These are phyloP conservation scores for Stagonosporopsis cucurbitacearum DNA, from an alignment of 2,329 filamentous ascomycete species.

Conservation along the genomic window DNA sequence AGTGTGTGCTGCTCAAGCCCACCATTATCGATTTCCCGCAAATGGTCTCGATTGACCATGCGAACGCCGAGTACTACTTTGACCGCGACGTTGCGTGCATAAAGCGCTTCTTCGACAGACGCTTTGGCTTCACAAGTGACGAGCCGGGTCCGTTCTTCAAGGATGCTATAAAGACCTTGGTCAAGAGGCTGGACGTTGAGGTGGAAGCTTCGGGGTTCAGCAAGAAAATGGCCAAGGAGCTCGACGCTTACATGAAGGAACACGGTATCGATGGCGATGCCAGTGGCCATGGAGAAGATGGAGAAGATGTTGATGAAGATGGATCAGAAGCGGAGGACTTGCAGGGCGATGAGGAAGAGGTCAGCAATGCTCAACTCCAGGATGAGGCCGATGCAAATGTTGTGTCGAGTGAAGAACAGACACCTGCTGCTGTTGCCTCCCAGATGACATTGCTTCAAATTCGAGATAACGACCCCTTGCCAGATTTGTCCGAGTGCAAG, in stretches of 20 bases:
- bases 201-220: constrained; percentile 95
- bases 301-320: constrained; percentile 29
- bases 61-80: constrained; percentile 96
- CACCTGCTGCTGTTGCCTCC: constrained; percentile 27
- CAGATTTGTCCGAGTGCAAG: constrained; percentile 41
- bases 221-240: constrained; percentile 93
- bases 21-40: constrained; percentile 97
- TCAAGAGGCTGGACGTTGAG: constrained; percentile 79
- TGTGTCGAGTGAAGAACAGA: neutral
- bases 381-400: neutral
- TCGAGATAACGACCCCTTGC: constrained; percentile 43
- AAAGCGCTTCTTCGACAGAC: constrained; percentile 88
- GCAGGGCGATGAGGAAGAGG: neutral
- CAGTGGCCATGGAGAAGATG: constrained; percentile 39
- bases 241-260: constrained; percentile 87
- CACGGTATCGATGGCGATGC: constrained; percentile 65
- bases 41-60: constrained; percentile 94
- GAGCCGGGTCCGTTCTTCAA: constrained; percentile 84
- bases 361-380: neutral
- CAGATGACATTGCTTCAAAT: constrained; percentile 49
- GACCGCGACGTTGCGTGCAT: constrained; percentile 95
- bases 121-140: constrained; percentile 86
- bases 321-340: constrained; percentile 15
- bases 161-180: constrained; percentile 76
- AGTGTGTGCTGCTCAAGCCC: constrained; percentile 67